Evolutionary conservation across 805 yeast species (phyloP).

Genomic region (Barnettozyma sucrosica): DNA sequence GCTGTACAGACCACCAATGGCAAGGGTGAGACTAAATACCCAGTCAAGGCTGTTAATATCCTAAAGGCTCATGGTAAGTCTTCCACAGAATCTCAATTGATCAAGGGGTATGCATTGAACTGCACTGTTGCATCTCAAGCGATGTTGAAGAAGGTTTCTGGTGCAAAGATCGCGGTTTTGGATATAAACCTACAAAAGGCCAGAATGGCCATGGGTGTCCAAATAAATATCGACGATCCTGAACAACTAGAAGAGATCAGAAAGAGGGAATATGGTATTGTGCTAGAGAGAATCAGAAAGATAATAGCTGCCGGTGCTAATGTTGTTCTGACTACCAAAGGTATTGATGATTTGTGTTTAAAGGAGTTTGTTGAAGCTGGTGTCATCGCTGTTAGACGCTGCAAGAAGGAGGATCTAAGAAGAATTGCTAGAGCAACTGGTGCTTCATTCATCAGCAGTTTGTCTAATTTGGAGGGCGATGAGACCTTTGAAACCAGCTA

Average conservation of each 20-base stretch:
- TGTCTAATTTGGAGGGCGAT: slow-evolving; percentile 93
- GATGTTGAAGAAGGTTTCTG: slow-evolving; percentile 66
- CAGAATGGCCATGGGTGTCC: slow-evolving; percentile 97
- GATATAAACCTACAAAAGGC: slow-evolving; percentile 94
- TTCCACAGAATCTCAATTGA: slow-evolving; percentile 75
- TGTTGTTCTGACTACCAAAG: slow-evolving; percentile 90
- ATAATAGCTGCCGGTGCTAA: slow-evolving; percentile 83
- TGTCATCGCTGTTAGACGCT: slow-evolving; percentile 89
- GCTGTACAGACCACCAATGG: slow-evolving; percentile 88
- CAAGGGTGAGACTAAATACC: slow-evolving; percentile 86
- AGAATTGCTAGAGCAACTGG: slow-evolving; percentile 98
- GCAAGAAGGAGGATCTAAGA: slow-evolving; percentile 93
- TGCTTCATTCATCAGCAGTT: slow-evolving; percentile 78
- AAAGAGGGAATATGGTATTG: slow-evolving; percentile 81
- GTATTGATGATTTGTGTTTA: slow-evolving; percentile 97
- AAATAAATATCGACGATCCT: slow-evolving; percentile 94
- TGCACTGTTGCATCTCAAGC: slow-evolving; percentile 98
- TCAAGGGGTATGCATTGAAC: slow-evolving; percentile 92
- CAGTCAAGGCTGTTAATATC: slow-evolving; percentile 94
- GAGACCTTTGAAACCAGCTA: slow-evolving; percentile 74
- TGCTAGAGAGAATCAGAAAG: slow-evolving; percentile 65
- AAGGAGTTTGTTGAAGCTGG: slow-evolving; percentile 85
- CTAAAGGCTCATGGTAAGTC: slow-evolving; percentile 97
- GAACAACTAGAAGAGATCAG: slow-evolving; percentile 93
- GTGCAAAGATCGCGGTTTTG: slow-evolving; percentile 81